Percentiles rank a stretch among this genome's conserved stretches.
Evolutionary conservation across 371 early-diverging fungal species (phyloP).

Genomic region (Actinomucor elegans): DNA sequence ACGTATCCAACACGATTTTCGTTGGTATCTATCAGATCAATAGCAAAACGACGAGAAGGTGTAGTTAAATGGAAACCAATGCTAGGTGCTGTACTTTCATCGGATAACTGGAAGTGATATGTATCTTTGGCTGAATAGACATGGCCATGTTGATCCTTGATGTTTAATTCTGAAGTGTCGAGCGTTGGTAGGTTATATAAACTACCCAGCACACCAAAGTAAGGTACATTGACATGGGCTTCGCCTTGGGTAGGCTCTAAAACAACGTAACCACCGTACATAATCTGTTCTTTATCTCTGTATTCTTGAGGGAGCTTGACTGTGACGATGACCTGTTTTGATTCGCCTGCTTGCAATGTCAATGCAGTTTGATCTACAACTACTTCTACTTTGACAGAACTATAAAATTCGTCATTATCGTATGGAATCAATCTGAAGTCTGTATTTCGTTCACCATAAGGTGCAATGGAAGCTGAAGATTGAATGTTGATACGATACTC

Average conservation of each 20-base stretch:
- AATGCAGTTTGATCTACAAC: background rate
- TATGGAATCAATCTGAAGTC: background rate
- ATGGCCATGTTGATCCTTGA: background rate
- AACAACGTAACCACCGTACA: constrained; percentile 42
- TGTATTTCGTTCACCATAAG: constrained; percentile 3
- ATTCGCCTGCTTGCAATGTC: constrained; percentile 3
- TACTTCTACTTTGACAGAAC: background rate
- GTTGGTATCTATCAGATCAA: constrained; percentile 1
- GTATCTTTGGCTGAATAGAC: background rate
- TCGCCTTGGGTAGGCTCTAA: constrained; percentile 9
- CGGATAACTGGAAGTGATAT: constrained; percentile 3
- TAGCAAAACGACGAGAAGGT: constrained; percentile 1
- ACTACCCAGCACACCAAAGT: constrained; percentile 55
- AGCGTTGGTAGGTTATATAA: constrained; percentile 48
- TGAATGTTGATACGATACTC: constrained; percentile 29
- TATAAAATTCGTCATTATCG: background rate
- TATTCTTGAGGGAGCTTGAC: background rate
- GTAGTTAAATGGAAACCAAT: constrained; percentile 13
- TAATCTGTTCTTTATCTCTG: constrained; percentile 2
- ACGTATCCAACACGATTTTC: constrained; percentile 5
- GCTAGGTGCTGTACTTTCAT: constrained; percentile 1
- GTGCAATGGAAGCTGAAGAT: background rate
- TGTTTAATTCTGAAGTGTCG: constrained; percentile 6
- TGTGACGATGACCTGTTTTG: background rate
- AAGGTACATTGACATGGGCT: constrained; percentile 38